phyloP scores from a whole-genome alignment of 78 protist species.

The Speleostelium caveatum region DNA sequence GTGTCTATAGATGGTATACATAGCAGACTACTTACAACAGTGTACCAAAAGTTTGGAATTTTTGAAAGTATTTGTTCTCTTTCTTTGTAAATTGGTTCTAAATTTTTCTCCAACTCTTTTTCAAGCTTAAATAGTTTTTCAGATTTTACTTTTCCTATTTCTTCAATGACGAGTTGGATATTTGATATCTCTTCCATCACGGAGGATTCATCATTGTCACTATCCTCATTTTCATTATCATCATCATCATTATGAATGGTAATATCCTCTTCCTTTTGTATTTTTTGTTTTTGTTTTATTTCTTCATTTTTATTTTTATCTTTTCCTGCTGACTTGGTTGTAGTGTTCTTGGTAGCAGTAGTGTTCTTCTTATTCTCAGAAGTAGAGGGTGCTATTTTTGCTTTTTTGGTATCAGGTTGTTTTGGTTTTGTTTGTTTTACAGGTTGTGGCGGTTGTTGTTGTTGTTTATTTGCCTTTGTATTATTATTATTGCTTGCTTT shows the following conservation, averaged over 20 bases:
- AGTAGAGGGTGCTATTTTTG: neutral
- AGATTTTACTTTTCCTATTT: constrained; percentile 3
- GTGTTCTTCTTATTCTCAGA: neutral
- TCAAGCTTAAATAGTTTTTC: constrained; percentile 17
- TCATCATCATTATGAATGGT: neutral
- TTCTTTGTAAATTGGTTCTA: constrained; percentile 6
- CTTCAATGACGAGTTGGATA: constrained; percentile 21
- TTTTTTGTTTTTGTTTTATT: neutral
- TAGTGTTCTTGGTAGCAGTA: neutral
- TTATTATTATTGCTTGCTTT: no score
- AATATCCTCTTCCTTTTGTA: neutral
- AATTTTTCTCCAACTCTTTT: neutral
- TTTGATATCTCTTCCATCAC: constrained; percentile 14
- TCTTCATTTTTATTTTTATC: neutral
- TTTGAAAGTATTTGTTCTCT: constrained; percentile 17
- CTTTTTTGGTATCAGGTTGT: constrained; percentile 1
- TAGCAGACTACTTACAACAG: constrained; percentile 4
- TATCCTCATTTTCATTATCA: neutral
- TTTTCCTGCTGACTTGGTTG: neutral
- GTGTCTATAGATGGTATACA: neutral
- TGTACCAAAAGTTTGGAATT: constrained; percentile 39
- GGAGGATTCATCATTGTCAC: no score
- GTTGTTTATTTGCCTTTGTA: no score
- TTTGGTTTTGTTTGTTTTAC: constrained; percentile 4
- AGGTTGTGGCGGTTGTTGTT: constrained; percentile 19